Evolutionary conservation across 208 protist genomes (phyloP).

Genomic region (Trypanosoma lewisi): DNA sequence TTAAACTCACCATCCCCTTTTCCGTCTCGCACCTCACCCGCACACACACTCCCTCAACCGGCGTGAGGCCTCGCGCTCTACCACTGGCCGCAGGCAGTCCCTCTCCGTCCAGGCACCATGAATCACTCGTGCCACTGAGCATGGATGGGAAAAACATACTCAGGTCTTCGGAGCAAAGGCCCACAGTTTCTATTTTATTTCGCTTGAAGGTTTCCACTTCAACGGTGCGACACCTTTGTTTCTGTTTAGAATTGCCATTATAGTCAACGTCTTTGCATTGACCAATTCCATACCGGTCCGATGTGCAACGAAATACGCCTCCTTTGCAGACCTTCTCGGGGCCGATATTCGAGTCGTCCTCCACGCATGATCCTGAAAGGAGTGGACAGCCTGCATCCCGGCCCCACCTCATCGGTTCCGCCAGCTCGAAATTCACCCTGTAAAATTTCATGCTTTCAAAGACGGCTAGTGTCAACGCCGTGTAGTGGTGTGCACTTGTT

Average conservation of each 20-base stretch:
- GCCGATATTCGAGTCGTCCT: background rate
- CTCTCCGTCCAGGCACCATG: background rate
- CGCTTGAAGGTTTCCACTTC: background rate
- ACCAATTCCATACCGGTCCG: background rate
- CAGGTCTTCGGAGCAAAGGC: background rate
- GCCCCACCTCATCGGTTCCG: background rate
- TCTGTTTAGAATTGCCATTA: too few species aligned
- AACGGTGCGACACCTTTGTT: background rate
- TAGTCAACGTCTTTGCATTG: background rate
- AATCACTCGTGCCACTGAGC: background rate
- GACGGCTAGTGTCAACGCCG: background rate
- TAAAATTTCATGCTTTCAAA: slow-evolving; percentile 7
- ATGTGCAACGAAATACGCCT: background rate
- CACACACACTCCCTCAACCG: slow-evolving; percentile 1
- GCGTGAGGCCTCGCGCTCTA: background rate
- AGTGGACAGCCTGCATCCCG: background rate
- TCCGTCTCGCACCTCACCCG: background rate
- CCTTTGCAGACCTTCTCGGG: background rate
- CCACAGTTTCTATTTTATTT: background rate
- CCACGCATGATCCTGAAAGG: background rate
- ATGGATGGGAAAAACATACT: background rate
- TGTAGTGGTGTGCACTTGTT: background rate
- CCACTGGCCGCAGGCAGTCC: background rate
- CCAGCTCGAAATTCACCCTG: background rate
- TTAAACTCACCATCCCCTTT: background rate